Conservation (phyloP, 176 grass and related monocot species). For the Lolium rigidum region DNA sequence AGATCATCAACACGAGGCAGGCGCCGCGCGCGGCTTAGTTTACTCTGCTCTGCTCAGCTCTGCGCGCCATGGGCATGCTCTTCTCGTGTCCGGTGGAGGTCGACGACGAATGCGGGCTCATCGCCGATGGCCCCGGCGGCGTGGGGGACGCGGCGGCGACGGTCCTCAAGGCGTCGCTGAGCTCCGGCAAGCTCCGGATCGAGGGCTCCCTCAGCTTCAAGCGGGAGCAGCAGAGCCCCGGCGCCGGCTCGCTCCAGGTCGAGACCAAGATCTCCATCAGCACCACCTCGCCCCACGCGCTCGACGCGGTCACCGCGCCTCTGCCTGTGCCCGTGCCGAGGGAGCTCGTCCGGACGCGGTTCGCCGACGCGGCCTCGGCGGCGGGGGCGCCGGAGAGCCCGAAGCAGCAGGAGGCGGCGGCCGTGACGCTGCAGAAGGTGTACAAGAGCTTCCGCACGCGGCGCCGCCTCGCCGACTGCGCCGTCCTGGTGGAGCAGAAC, state of each 20-base stretch:
- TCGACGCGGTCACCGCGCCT: conserved; percentile 16
- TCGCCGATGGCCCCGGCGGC: background rate
- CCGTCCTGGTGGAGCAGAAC: conserved; percentile 82
- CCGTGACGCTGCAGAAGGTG: conserved; percentile 87
- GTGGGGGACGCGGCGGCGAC: background rate
- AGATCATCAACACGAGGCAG: background rate
- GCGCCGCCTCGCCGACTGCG: conserved; percentile 86
- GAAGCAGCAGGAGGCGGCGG: conserved; percentile 73
- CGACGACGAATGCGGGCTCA: conserved; percentile 1
- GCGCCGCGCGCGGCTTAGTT: too few relatives aligned
- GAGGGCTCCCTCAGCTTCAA: conserved; percentile 70
- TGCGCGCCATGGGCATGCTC: conserved; percentile 44
- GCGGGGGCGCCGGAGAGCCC: conserved; percentile 47
- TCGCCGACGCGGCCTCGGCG: background rate
- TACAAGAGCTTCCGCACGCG: conserved; percentile 97
- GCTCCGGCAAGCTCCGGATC: conserved; percentile 67
- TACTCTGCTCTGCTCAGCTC: background rate
- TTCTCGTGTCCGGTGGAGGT: conserved; percentile 58
- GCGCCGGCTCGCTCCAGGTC: conserved; percentile 42
- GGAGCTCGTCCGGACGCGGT: conserved; percentile 38
- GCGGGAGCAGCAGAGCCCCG: conserved; percentile 43
- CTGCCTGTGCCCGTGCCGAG: conserved; percentile 38
- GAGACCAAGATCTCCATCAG: conserved; percentile 57
- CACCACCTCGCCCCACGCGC: conserved; percentile 39
- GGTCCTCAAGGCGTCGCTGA: conserved; percentile 54